These are phyloP conservation scores for Cyberlindnera saturnus DNA, from an alignment of 805 yeast species.

Conservation along the genomic window DNA sequence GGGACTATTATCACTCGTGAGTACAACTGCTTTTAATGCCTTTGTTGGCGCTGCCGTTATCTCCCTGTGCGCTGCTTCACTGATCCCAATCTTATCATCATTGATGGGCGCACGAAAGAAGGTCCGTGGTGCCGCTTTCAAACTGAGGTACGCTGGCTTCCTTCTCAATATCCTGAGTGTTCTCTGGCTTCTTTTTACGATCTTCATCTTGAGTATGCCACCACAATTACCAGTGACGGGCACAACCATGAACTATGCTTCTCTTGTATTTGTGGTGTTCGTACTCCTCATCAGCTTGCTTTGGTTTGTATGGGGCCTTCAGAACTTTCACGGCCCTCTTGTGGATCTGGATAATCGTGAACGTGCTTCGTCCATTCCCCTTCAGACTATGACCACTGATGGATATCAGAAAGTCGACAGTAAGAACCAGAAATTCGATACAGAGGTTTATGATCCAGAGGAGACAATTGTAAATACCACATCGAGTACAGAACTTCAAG, in stretches of 20 bases:
- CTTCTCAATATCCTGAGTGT: conserved; percentile 52
- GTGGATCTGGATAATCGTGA: conserved; percentile 26
- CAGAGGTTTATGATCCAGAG: conserved; percentile 8
- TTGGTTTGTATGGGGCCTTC: conserved; percentile 56
- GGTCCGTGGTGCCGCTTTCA: conserved; percentile 62
- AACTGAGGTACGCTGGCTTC: conserved; percentile 59
- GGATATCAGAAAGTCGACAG: conserved; percentile 19
- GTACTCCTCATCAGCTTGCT: conserved; percentile 42
- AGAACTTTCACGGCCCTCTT: conserved; percentile 58
- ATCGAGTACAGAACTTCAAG: neutral
- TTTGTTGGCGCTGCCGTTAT: conserved; percentile 80
- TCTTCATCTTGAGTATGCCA: conserved; percentile 63
- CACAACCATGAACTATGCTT: conserved; percentile 44
- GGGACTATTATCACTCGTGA: conserved; percentile 61
- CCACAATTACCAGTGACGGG: conserved; percentile 51
- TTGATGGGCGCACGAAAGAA: conserved; percentile 54
- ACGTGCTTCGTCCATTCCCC: conserved; percentile 16
- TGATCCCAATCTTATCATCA: conserved; percentile 65
- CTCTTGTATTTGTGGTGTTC: conserved; percentile 49
- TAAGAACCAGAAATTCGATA: conserved; percentile 16
- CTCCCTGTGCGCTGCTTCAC: conserved; percentile 67
- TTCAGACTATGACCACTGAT: conserved; percentile 7
- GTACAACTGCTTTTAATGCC: conserved; percentile 74
- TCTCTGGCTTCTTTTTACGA: conserved; percentile 52
- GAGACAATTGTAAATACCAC: conserved; percentile 3